These are phyloP conservation scores for Drechslera avenae DNA, from an alignment of 2,329 filamentous ascomycete genomes.

Conservation along the genomic window DNA sequence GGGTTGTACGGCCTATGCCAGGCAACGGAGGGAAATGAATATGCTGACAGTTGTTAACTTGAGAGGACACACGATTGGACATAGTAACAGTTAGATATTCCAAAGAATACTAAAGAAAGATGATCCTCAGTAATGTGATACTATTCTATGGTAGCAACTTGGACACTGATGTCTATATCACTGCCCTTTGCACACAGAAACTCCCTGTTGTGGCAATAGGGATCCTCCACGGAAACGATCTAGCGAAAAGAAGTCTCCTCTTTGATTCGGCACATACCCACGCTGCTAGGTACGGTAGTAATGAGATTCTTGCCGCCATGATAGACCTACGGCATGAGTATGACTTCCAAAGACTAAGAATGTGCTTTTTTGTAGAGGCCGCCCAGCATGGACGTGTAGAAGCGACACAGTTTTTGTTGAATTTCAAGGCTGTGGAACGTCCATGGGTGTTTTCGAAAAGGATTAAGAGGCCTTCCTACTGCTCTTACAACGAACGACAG, in stretches of 20 bases:
- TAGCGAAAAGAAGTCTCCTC: too few species aligned
- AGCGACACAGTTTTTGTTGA: neutral
- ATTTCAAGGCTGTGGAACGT: neutral
- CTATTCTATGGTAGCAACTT: too few species aligned
- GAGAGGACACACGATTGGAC: too few species aligned
- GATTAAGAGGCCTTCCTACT: neutral
- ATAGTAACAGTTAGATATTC: too few species aligned
- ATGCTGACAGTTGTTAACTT: too few species aligned
- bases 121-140: too few species aligned
- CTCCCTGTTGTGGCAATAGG: neutral
- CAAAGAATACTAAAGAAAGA: too few species aligned
- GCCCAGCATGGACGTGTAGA: neutral
- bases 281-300: neutral
- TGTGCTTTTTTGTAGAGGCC: neutral
- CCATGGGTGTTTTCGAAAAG: neutral
- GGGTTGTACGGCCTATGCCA: too few species aligned
- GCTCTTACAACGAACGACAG: too few species aligned
- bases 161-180: neutral
- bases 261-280: neutral
- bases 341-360: neutral
- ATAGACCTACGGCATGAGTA: neutral
- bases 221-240: neutral
- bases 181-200: neutral
- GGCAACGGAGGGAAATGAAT: too few species aligned
- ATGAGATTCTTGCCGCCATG: neutral